Evolutionary conservation across 1,139 yeast genomes (phyloP), one percentile per base, ranked within the genome.

Genomic region (Debaryomycetaceae sp.): DNA sequence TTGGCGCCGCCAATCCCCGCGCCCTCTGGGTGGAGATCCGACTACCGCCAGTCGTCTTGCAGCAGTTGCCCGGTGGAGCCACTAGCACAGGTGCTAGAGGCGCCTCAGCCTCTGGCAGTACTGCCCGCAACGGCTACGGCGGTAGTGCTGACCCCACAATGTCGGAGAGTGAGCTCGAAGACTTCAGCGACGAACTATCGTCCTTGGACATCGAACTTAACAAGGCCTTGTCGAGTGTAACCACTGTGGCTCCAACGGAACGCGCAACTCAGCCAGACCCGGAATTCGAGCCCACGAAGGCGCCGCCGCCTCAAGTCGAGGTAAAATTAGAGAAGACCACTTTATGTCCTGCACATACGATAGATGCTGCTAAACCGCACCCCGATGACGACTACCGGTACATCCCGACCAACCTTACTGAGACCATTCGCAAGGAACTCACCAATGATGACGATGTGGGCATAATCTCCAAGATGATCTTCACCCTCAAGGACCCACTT

Each of bases 401-500:
- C 14, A 46, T 58, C 12, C 65, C 65, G 2, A 44, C 42, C 15
- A 56, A 56, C 31, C 43, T 58, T 4, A 35, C 40, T 3, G 44
- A 48, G 2, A 38, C 53, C 3, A 39, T 58, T 9, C 39, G 44
- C 28, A 33, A 43, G 25, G 63, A 55, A 32, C 37, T 57, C 15
- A 48, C 49, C 5, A 40, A 43, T 19, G 41, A 43, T 11, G 48
- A 40, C n/a, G 62, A 57, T 16, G 28, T 44, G 5, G 47, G 44
- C 1, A 42, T 53, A 42, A 50, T 56, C n/a, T 57, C 54, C 25
- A 53, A 48, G 27, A 47, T 56, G 27, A 44, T 54, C 2, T 56
- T 58, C 37, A 45, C 61, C 2, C 38, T 58, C 14, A 42, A 56
- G 34, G 65, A 58, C 36, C 65, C 64, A 5, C 42, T 58, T 14